Base-by-base conservation (phyloP, 2,329 filamentous ascomycete genomes). In the Dothideomycetes sp. region DNA sequence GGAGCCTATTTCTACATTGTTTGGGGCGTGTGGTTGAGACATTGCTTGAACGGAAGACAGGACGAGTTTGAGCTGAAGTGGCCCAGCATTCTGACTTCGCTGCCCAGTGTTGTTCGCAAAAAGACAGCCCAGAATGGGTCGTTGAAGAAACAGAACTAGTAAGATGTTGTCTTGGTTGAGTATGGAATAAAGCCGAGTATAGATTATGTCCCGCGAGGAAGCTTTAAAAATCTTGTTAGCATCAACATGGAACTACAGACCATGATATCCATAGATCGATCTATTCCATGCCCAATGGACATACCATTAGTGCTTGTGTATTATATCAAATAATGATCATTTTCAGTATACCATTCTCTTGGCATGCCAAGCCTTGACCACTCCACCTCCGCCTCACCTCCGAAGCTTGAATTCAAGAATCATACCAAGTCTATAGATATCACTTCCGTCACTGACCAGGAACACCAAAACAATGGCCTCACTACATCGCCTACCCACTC, bases 1-100 rank as follows among this genome's bases (percentile, higher is more conserved):
- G 85, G 85, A 56, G 84, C 84, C 12, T 93, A 93, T 59, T 82
- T 81, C 54, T 86, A 89, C 56, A 85, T 93, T 49, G 67, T 77
- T 11, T 93, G 85, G 84, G 81, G 84, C 11, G 77, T 88, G 18
- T 89, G 84, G 80, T 69, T 91, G 14, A 75, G 84, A 31, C 78
- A 81, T 46, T 86, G 83, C 50, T 64, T 91, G 36, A 84, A 87
- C 45, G 75, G 77, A 3, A 70, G 70, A 34, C 81, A 85, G 52
- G 73, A 82, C 31, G 75, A 87, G 53, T 91, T 78, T 53, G 68
- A 72, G 50, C 63, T 91, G 41, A 52, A 72, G 37, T 93, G 85
- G 84, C 74, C 79, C 2, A 73, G 70, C 17, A 48, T 75, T 11
- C 68, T 76, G 49, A 71, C 66, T 5, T 73, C 59, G 9, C 50